phyloP scores from a whole-genome alignment of 768 basidiomycete genomes.

The Suillus sp. region DNA sequence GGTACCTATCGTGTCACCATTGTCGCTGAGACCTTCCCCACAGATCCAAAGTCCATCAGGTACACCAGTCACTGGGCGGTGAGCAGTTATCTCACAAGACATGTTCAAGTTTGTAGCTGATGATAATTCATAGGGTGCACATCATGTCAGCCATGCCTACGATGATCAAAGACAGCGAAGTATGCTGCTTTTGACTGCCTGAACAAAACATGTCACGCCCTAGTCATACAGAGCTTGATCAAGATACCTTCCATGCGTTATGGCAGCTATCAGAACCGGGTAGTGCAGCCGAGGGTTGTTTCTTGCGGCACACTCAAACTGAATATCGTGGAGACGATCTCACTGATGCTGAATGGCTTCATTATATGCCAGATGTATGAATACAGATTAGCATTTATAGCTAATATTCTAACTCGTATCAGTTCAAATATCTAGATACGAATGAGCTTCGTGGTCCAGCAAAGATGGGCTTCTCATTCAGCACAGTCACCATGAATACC shows the following conservation, averaged over 20 bases:
- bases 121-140: slow-evolving; percentile 60
- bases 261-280: slow-evolving; percentile 71
- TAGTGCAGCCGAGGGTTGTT: slow-evolving; percentile 56
- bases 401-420: slow-evolving; percentile 2
- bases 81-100: slow-evolving; percentile 26
- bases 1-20: slow-evolving; percentile 66
- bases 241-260: slow-evolving; percentile 73
- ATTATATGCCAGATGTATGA: slow-evolving; percentile 58
- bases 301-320: slow-evolving; percentile 63
- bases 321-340: slow-evolving; percentile 53
- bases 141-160: slow-evolving; percentile 65
- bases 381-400: slow-evolving; percentile 10
- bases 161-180: slow-evolving; percentile 57
- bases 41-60: slow-evolving; percentile 68
- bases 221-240: slow-evolving; percentile 55
- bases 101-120: neutral
- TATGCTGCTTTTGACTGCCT: slow-evolving; percentile 30
- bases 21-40: slow-evolving; percentile 71
- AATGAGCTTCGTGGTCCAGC: slow-evolving; percentile 42
- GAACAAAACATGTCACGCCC: neutral
- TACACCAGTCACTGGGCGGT: slow-evolving; percentile 88
- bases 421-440: slow-evolving; percentile 41
- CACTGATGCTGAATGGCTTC: slow-evolving; percentile 37
- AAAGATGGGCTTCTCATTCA: slow-evolving; percentile 59
- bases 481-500: slow-evolving; percentile 68